Percentiles rank a stretch among this genome's conserved stretches.
These are phyloP conservation scores for Astrothelium macrocarpum DNA, from an alignment of 495 filamentous ascomycete species.

Conservation along the genomic window DNA sequence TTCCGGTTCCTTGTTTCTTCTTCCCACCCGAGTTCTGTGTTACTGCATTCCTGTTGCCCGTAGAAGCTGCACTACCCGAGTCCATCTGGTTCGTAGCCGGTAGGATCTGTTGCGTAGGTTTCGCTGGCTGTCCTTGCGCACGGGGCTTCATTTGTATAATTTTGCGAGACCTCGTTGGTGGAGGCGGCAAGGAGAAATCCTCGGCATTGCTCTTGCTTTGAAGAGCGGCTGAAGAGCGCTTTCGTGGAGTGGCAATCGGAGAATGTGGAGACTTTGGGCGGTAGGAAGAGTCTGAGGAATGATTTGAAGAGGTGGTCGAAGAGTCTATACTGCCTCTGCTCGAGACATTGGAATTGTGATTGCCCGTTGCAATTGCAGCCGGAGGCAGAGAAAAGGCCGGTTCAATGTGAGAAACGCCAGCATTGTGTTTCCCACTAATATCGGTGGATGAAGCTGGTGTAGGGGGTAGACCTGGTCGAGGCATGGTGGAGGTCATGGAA, in stretches of 20 bases:
- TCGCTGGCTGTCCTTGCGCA: conserved; percentile 8
- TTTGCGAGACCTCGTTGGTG: conserved; percentile 82
- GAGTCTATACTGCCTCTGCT: conserved; percentile 30
- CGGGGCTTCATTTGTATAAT: conserved; percentile 96
- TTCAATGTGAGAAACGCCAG: conserved; percentile 43
- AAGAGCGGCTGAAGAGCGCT: conserved; percentile 42
- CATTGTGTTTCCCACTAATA: conserved; percentile 65
- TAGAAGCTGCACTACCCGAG: conserved; percentile 30
- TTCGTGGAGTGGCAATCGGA: conserved; percentile 50
- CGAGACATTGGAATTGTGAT: conserved; percentile 20
- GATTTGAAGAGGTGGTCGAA: conserved; percentile 35
- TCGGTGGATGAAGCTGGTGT: conserved; percentile 81
- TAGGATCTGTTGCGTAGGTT: conserved; percentile 18
- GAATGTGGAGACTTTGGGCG: conserved; percentile 48
- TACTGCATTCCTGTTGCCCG: conserved; percentile 11
- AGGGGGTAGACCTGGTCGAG: conserved; percentile 43
- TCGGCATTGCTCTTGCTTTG: conserved; percentile 33
- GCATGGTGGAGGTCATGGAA: conserved; percentile 11
- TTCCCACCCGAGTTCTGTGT: conserved; percentile 30
- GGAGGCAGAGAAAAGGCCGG: conserved; percentile 71
- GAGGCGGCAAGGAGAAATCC: conserved; percentile 74
- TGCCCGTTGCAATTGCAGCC: conserved; percentile 50
- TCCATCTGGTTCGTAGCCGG: conserved; percentile 22
- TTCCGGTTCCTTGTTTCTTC: conserved; percentile 62
- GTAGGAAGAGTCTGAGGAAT: conserved; percentile 39